A percentile compares a stretch with the other conserved stretches of the same genome.
These are phyloP conservation scores for Leishmania braziliensis DNA, from an alignment of 208 protist species.

Conservation along the genomic window DNA sequence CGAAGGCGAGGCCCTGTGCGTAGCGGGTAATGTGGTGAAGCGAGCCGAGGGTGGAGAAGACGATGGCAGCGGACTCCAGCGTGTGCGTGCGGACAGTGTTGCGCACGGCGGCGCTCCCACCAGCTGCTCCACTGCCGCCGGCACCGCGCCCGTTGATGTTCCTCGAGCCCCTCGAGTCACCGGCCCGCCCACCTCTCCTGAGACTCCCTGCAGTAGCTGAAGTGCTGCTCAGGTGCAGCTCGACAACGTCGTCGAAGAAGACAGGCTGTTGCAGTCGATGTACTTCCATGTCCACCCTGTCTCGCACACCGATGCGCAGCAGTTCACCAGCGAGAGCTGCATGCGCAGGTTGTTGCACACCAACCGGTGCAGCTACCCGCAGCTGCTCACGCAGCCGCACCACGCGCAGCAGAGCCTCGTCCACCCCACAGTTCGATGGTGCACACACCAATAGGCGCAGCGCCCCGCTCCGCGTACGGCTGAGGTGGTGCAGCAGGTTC, in stretches of 20 bases:
- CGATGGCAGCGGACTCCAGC: slow-evolving; percentile 40
- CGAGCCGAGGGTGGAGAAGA: slow-evolving; percentile 85
- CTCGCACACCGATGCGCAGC: slow-evolving; percentile 72
- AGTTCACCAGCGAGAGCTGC: slow-evolving; percentile 14
- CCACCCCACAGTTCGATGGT: slow-evolving; percentile 87
- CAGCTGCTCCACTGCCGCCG: background rate
- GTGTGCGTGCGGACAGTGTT: slow-evolving; percentile 25
- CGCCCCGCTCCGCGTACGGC: slow-evolving; percentile 2
- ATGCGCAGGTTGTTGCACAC: slow-evolving; percentile 6
- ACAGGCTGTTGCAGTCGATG: slow-evolving; percentile 45
- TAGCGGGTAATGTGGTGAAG: slow-evolving; percentile 59
- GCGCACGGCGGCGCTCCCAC: slow-evolving; percentile 1
- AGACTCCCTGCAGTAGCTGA: background rate
- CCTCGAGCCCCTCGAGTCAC: background rate
- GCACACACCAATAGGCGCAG: slow-evolving; percentile 76
- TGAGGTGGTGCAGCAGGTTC: slow-evolving; percentile 68
- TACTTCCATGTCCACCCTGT: slow-evolving; percentile 63
- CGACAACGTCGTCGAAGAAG: slow-evolving; percentile 71
- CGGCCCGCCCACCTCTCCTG: background rate
- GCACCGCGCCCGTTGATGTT: background rate
- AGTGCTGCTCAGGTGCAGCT: slow-evolving; percentile 1
- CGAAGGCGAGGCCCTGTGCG: slow-evolving; percentile 49
- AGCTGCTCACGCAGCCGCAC: slow-evolving; percentile 43
- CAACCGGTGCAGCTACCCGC: background rate
- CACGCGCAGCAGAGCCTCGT: slow-evolving; percentile 79